phyloP scores from a whole-genome alignment of 2,329 filamentous ascomycete species.

The Hymenoscyphus occultus region DNA sequence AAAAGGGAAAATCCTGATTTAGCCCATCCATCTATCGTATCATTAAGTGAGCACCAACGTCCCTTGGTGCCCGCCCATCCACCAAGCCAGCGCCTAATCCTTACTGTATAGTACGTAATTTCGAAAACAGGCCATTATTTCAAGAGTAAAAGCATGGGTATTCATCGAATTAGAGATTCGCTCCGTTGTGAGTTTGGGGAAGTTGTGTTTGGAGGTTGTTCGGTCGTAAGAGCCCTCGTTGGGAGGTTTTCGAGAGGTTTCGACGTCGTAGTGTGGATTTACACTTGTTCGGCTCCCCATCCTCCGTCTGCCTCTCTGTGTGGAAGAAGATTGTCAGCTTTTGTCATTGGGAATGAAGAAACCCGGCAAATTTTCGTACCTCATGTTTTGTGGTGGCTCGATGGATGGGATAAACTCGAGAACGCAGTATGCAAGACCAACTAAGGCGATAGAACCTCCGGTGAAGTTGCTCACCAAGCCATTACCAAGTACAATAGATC shows the following conservation, averaged over 20 bases:
- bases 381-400: slow-evolving; percentile 59
- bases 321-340: not conserved
- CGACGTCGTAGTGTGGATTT: slow-evolving; percentile 8
- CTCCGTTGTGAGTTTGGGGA: not conserved
- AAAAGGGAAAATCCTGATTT: slow-evolving; percentile 7
- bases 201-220: not conserved
- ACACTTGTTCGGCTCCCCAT: slow-evolving; percentile 30
- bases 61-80: not conserved
- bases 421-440: slow-evolving; percentile 73
- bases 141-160: not conserved
- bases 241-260: not conserved
- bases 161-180: not conserved
- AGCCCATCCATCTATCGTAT: slow-evolving; percentile 10
- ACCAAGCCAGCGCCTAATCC: slow-evolving; percentile 1
- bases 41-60: not conserved
- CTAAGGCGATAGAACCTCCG: slow-evolving; percentile 71
- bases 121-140: slow-evolving; percentile 1
- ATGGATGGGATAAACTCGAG: slow-evolving; percentile 79
- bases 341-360: not conserved
- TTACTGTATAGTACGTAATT: slow-evolving; percentile 4
- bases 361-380: slow-evolving; percentile 18
- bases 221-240: not conserved
- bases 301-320: slow-evolving; percentile 26
- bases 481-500: slow-evolving; percentile 74
- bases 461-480: slow-evolving; percentile 68